Evolutionary conservation across 176 grass and related monocot species (phyloP), one percentile per base, ranked within the genome.

Genomic region (Juncus effusus): DNA sequence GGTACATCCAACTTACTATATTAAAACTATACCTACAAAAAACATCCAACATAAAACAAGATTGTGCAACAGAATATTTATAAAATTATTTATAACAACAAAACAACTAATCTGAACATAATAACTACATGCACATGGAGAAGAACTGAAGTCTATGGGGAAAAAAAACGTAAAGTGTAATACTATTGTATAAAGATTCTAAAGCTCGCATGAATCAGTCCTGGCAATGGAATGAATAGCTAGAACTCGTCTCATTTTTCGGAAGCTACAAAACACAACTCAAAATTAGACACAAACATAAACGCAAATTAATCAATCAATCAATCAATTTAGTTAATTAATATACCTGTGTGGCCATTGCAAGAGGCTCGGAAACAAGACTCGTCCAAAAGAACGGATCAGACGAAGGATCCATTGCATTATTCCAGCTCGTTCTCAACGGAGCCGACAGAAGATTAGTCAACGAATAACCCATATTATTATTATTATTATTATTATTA

Each of bases 341-440:
- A 72, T 77, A 80, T 69, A 81, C 87, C 3, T 77, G 67, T 78
- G 87, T 74, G 54, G 80, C 78, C 41, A 85, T 6, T 76, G 75
- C 83, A 7, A 89, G 66, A 73, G 89, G 89, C 63, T 38, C 54
- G 44, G 87, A 74, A 66, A 97, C 86, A 82, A 90, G 82, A 50
- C 72, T 90, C 58, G 74, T 99, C 94, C 94, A 99, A 59, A 90
- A 87, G 45, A 93, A 75, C 69, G 86, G 86, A 37, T 93, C 89
- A 6, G 40, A 60, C 0, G 73, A 78, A 63, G 80, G 72, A 82
- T 99, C 83, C 16, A 78, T 62, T 69, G 94, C 62, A 73, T 82
- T 89, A 73, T 82, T 89, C 90, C 85, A 99, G 15, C 77, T 90
- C 74, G 60, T 86, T 79, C 87, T 89, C 68, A 90, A 63, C 73